Evolutionary conservation across 768 basidiomycete genomes (phyloP), one percentile per base, ranked within the genome.

Genomic region (Kwoniella heveanensis): DNA sequence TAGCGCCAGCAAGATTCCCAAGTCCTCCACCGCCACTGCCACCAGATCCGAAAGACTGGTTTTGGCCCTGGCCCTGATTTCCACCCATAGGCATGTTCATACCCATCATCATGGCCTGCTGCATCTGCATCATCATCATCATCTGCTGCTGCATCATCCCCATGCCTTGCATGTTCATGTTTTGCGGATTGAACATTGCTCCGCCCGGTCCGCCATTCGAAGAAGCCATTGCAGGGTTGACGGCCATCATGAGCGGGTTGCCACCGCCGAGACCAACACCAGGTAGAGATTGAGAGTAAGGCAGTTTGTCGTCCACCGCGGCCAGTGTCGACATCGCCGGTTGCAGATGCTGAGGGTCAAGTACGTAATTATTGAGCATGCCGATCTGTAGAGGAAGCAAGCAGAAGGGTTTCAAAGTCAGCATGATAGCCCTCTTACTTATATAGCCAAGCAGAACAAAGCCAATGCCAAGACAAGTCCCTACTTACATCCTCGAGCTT

Each of bases 351-450:
- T 93, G 90, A 59, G 96, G 95, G 82, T 98, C 96, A 62, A 98
- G 86, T 29, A 90, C 92, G 79, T 95, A 99, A 79, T 90, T 92
- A 80, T 98, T 97, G 83, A 92, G 93, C 80, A 89, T 91, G 37
- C 90, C 85, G 64, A 94, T 77, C 92, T 94, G 30, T n/a, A n/a
- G n/a, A 1, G 62, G 65, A 65, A 26, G 51, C 68, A 60, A 65
- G 47, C 47, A 53, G 25, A n/a, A n/a, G n/a, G n/a, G n/a, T n/a
- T n/a, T n/a, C n/a, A n/a, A n/a, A n/a, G n/a, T n/a, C n/a, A n/a
- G n/a, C n/a, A n/a, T n/a, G n/a, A n/a, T n/a, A n/a, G n/a, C n/a
- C n/a, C n/a, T n/a, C n/a, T n/a, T n/a, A n/a, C n/a, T 44, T 44
- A 8, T 10, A 44, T 44, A 3, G 3, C 39, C 3, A 8, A 44